These are phyloP conservation scores for Hypericum androsaemum DNA, from an alignment of 345 rosid species.

Conservation along the genomic window DNA sequence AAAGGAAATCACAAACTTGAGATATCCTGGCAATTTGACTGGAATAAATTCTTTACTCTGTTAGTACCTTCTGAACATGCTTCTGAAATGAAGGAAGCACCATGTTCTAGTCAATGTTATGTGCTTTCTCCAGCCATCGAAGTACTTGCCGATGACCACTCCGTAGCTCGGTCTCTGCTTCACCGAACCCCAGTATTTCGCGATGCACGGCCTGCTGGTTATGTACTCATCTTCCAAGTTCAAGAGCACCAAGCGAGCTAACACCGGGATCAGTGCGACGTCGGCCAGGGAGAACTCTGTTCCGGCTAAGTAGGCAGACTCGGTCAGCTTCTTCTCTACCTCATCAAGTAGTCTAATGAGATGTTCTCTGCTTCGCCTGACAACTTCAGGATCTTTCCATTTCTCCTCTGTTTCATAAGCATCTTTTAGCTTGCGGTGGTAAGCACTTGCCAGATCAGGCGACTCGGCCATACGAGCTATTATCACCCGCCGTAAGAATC, in stretches of 20 bases:
- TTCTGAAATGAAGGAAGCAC: conserved; percentile 52
- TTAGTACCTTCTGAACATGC: conserved; percentile 49
- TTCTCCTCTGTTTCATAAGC: conserved; percentile 64
- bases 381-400: conserved; percentile 39
- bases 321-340: conserved; percentile 45
- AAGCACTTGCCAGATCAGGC: conserved; percentile 73
- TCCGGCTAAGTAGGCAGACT: conserved; percentile 47
- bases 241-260: conserved; percentile 55
- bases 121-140: conserved; percentile 70
- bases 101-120: conserved; percentile 59
- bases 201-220: conserved; percentile 49
- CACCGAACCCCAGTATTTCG: conserved; percentile 59
- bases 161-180: conserved; percentile 63
- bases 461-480: conserved; percentile 81
- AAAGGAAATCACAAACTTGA: no score
- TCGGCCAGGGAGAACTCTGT: conserved; percentile 86
- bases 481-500: conserved; percentile 62
- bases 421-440: conserved; percentile 69
- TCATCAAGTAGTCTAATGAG: conserved; percentile 56
- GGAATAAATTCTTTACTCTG: not conserved
- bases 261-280: conserved; percentile 56
- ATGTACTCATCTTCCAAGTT: conserved; percentile 63
- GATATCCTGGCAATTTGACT: no score
- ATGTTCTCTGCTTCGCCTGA: conserved; percentile 45
- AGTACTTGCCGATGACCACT: conserved; percentile 64